These are phyloP conservation scores for Ganoderma meredithae DNA, from an alignment of 1,284 basidiomycete genomes.

Conservation along the genomic window DNA sequence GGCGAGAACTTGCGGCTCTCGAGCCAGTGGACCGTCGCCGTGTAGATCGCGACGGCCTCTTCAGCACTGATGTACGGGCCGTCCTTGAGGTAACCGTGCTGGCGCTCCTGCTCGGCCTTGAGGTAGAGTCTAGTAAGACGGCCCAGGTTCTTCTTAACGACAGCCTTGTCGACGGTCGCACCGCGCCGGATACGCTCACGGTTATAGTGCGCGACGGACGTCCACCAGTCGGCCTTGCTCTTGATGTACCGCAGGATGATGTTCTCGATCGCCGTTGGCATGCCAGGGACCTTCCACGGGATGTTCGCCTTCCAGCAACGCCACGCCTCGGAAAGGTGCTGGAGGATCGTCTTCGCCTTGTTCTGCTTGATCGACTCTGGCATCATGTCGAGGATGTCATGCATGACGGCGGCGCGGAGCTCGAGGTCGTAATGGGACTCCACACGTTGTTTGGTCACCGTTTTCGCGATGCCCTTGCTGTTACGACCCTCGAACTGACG, in stretches of 20 bases:
- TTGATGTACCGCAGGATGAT: conserved; percentile 99
- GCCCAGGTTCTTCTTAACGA: conserved; percentile 95
- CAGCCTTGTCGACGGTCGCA: conserved; percentile 99
- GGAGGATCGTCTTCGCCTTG: conserved; percentile 98
- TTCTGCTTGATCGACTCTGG: conserved; percentile 99
- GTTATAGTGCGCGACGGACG: conserved; percentile 94
- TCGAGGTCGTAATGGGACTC: conserved; percentile 99
- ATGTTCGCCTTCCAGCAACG: conserved; percentile 99
- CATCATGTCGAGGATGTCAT: conserved; percentile 99
- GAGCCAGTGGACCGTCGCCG: conserved; percentile 96
- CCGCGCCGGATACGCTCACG: conserved; percentile 95
- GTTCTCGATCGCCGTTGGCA: conserved; percentile 99
- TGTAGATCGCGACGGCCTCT: conserved; percentile 97
- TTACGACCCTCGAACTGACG: conserved; percentile 99
- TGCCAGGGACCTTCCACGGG: conserved; percentile 96
- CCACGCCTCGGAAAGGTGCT: conserved; percentile 98
- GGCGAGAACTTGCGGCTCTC: conserved; percentile 97
- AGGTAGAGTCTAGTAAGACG: conserved; percentile 92
- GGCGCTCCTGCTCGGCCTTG: conserved; percentile 97
- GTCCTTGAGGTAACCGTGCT: conserved; percentile 97
- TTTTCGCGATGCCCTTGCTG: conserved; percentile 94
- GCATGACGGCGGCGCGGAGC: conserved; percentile 98
- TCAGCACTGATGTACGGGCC: conserved; percentile 97
- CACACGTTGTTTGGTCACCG: conserved; percentile 98
- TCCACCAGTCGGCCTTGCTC: conserved; percentile 99